phyloP scores from a whole-genome alignment of 495 filamentous ascomycete species.

The Xylaria flabelliformis region DNA sequence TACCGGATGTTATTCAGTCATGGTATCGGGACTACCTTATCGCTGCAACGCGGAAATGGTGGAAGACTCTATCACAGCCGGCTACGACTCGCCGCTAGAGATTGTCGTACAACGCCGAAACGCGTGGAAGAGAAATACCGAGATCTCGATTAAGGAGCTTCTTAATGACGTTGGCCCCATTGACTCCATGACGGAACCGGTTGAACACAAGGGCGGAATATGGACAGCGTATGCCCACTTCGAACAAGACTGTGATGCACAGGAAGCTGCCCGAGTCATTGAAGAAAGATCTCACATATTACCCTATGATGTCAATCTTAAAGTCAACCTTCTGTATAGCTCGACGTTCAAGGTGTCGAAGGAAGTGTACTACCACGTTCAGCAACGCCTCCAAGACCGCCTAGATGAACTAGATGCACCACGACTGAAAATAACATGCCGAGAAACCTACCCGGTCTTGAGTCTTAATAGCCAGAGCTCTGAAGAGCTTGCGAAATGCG shows the following conservation, averaged over 20 bases:
- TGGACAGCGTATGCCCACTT: background rate
- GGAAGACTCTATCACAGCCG: background rate
- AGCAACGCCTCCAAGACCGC: conserved; percentile 1
- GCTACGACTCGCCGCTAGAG: background rate
- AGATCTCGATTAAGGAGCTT: background rate
- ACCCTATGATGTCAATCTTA: background rate
- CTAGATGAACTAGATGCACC: background rate
- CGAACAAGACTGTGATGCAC: conserved; percentile 3
- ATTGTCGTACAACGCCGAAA: background rate
- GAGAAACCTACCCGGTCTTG: background rate
- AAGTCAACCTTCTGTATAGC: background rate
- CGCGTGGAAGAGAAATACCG: background rate
- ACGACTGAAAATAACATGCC: background rate
- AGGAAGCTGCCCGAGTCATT: background rate
- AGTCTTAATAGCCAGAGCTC: conserved; percentile 3
- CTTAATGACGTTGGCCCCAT: background rate
- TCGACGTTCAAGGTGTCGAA: conserved; percentile 17
- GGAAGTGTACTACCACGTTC: conserved; percentile 6
- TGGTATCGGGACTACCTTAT: background rate
- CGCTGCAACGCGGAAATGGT: background rate
- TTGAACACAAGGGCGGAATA: background rate
- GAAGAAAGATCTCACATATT: background rate
- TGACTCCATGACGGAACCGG: conserved; percentile 1
- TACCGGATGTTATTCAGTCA: background rate
- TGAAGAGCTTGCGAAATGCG: conserved; percentile 7